Base-by-base conservation (phyloP, 345 rosid genomes). In the Laguncularia racemosa region DNA sequence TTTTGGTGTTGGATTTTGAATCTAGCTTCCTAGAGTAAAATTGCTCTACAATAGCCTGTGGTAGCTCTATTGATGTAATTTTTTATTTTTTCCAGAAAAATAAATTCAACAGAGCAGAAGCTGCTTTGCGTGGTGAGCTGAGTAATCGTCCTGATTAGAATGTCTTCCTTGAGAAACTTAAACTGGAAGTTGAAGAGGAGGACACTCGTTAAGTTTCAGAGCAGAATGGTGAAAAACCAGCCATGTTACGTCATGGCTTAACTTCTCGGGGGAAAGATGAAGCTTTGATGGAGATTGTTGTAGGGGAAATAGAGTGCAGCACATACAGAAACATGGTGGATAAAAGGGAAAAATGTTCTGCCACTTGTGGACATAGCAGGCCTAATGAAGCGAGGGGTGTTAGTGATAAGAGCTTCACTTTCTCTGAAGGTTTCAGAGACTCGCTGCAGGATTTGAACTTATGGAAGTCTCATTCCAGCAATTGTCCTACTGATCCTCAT, bases 71-170 rank as follows among this genome's bases (percentile, higher is more conserved):
- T 49, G 95, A 90, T 67, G 83, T 73, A 68, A 85, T 23, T 23
- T 23, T 23, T 23, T 23, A 23, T 23, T 23, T 23, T 0, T 23
- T 23, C 4, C 4, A 23, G 80, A 85, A 67, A 47, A 89, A 90
- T 66, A 83, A 65, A 52, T 84, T 95, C 73, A 78, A 85, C 0
- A 76, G 88, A 64, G 99, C 99, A 59, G 99, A 95, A 83, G 91
- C 90, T 58, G 97, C 99, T 60, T 70, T 95, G 70, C 92, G 90
- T 52, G 67, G 85, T 64, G 99, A 93, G 86, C 83, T 93, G 2
- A 60, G 55, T 47, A 75, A 67, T 71, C 78, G 45, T 18, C 81
- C 90, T 71, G 97, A 93, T 76, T 70, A 85, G 53, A 90, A 84
- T 76, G 89, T 81, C 12, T 76, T 87, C 48, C 76, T 87, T 76